Evolutionary conservation across 1,139 yeast species (phyloP), one percentile per base, ranked within the genome.

Genomic region (Blastobotrys proliferans): DNA sequence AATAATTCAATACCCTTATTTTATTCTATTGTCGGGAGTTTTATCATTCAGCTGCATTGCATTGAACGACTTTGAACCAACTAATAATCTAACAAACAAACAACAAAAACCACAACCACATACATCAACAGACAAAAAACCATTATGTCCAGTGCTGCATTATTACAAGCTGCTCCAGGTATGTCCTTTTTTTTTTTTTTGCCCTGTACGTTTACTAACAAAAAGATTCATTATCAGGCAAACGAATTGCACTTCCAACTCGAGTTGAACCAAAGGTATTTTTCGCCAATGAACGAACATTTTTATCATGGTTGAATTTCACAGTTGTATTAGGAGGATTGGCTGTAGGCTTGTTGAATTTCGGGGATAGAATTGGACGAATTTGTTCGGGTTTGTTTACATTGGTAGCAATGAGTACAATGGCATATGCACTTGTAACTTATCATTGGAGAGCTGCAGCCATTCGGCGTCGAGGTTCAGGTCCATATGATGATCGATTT

Each of bases 401-500:
- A 2, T 74, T 92, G 51, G 73, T 69, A 11, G 96, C 98, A 54
- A 90, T 92, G 97, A 86, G 87, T 52, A 92, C 97, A 27, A 92
- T 92, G 99, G 76, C 83, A 6, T 92, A 92, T 61, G 98, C 99
- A 4, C 76, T 92, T 51, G 76, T 87, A 39, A 94, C 97, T 18
- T 92, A 94, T 66, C 99, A 92, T 67, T 94, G 98, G 98, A 86
- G 99, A 72, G 98, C 98, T 3, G 87, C 90, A 62, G 98, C 98
- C 49, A 92, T 92, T 57, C 81, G 99, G 66, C 77, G 92, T 68
- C 82, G 97, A 67, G 98, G 98, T 27, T 77, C 94, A 10, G 98
- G 98, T 39, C 98, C 98, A 24, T 92, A 92, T 63, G 99, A 92
- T 62, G 99, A 92, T 67, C 79, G 98, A 61, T 83, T 92, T 56